Evolutionary conservation across 2,329 filamentous ascomycete species (phyloP), one percentile per base, ranked within the genome.

Genomic region (Aspergillus neotritici): DNA sequence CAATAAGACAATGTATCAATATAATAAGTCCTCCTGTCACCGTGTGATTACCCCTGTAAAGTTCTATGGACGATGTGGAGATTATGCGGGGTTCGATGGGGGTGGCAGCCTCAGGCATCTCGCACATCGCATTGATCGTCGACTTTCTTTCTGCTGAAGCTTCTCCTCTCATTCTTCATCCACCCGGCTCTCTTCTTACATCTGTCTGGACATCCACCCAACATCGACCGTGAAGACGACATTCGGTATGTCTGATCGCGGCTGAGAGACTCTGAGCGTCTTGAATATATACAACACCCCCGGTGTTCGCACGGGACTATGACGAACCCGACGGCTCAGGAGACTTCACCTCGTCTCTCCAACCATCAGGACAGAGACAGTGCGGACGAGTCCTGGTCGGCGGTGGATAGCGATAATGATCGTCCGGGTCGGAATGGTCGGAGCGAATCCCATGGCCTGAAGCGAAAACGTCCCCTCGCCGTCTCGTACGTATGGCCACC

Each of bases 401-500:
- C 52, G n/a, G 44, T 43, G 13, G 63, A 67, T 25, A 65, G 61
- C n/a, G 63, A 65, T 37, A 62, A 55, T 28, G 62, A 64, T 28
- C 52, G 48, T 6, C 35, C 48, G 30, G 49, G 47, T 33, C 46
- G 52, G 32, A 64, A 63, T 58, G 60, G 55, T 34, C 56, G 59
- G 13, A 48, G 47, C 39, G 47, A 44, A 25, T 47, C 53, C 37
- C 60, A 57, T 37, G 54, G 54, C 4, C 41, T 64, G 48, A 67
- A 67, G 46, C 61, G 64, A 38, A 66, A 66, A 42, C 63, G 64
- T 9, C 63, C 63, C 29, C 59, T 65, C 40, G 64, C 60, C 28
- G 64, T 67, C 34, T 67, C 64, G 64, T 67, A 57, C 46, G 64
- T 66, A 49, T 43, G 40, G 34, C 36, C 28, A 30, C 29, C 29